Base-by-base conservation (phyloP, 805 yeast genomes). In the Maudiozyma pseudohumilis region DNA sequence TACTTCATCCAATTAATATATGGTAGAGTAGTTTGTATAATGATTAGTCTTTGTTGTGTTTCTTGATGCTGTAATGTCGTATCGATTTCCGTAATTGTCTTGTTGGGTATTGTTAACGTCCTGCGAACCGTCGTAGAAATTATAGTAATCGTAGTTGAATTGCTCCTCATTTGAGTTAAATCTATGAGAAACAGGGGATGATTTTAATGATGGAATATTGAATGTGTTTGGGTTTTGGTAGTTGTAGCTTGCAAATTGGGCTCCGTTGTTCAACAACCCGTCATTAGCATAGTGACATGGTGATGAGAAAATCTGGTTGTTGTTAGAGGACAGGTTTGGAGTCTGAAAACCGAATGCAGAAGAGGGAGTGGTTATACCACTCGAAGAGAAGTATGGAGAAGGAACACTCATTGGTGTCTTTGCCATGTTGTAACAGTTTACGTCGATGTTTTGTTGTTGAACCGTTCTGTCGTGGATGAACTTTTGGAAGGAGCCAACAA, bases 301-400 rank as follows among this genome's bases (percentile, higher is more conserved):
- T 1, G 41, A 39, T 28, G 38, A 34, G 19, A 35, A 32, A 4
- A 32, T 12, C 6, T 31, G 42, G 21, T 41, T 38, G 19, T 33
- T 40, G 12, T 35, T 35, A 13, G 39, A 41, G 5, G 32, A 24
- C 24, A 28, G 18, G 20, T 26, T 34, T 17, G 56, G 55, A 2
- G 56, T 49, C 30, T 50, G 53, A 29, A 43, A 47, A n/a, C 52
- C 55, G 30, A 37, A 32, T 13, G 40, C 27, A 16, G 55, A 43
- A 12, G 50, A 41, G 17, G 46, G 47, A 16, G 46, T 30, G 9
- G 11, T 34, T 4, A 20, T 18, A 11, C 20, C 32, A 20, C 32
- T 34, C 13, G 32, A 10, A 13, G 40, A 24, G 22, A 23, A 36
- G 24, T 32, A 32, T 18, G 40, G 40, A 6, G 36, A 28, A n/a